Evolutionary conservation across 1,284 basidiomycete genomes (phyloP).

Genomic region (Cerrena zonata): DNA sequence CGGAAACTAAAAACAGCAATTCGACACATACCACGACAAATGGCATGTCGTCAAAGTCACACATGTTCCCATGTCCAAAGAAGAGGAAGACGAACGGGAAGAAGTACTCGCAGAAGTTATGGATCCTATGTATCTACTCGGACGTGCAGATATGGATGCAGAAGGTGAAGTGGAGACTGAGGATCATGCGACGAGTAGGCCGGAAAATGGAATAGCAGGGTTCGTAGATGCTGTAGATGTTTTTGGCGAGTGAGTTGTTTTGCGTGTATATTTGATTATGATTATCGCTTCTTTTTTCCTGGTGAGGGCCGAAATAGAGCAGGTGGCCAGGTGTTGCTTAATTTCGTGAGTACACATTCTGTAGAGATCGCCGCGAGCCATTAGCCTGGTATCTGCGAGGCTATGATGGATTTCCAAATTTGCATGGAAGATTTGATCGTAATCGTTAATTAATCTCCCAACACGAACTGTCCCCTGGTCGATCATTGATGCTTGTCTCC

Average conservation of each 20-base stretch:
- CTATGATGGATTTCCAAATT: no score
- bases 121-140: constrained; percentile 47
- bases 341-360: no score
- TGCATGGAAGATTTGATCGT: no score
- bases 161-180: constrained; percentile 35
- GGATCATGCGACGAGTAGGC: neutral
- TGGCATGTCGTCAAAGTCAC: constrained; percentile 72
- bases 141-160: constrained; percentile 36
- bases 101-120: constrained; percentile 49
- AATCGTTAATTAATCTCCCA: no score
- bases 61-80: constrained; percentile 45
- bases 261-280: no score
- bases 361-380: no score
- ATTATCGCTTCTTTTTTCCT: no score
- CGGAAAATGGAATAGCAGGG: neutral
- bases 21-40: constrained; percentile 66
- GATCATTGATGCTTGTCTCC: no score
- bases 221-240: constrained; percentile 19
- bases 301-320: no score
- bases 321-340: no score
- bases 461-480: no score
- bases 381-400: no score
- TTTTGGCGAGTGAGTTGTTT: constrained; percentile 21
- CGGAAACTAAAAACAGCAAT: constrained; percentile 34
- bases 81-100: constrained; percentile 48